Evolutionary conservation across 345 rosid genomes (phyloP).

Genomic region (Camelina neglecta): DNA sequence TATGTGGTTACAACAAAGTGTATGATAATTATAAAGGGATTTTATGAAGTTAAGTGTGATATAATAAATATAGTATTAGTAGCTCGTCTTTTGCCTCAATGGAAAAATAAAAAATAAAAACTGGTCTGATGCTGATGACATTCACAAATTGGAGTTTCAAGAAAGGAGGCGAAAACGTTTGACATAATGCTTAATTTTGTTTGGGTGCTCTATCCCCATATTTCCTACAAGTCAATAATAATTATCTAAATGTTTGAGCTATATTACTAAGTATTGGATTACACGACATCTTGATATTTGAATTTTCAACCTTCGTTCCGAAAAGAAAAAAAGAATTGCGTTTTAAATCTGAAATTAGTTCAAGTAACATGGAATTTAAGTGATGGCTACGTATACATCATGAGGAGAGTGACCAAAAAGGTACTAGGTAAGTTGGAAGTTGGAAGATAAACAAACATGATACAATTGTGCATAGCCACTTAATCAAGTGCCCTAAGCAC

Average conservation of each 20-base stretch:
- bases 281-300: slow-evolving; percentile 27
- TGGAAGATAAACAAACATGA: slow-evolving; percentile 25
- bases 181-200: slow-evolving; percentile 18
- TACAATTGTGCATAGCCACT: slow-evolving; percentile 37
- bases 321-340: background rate
- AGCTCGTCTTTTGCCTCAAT: background rate
- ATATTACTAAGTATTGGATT: slow-evolving; percentile 16
- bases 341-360: slow-evolving; percentile 3
- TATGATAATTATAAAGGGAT: background rate
- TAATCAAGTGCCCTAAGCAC: slow-evolving; percentile 44
- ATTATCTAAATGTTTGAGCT: background rate
- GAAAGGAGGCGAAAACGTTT: slow-evolving; percentile 20
- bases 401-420: slow-evolving; percentile 39
- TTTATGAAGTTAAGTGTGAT: background rate
- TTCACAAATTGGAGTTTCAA: slow-evolving; percentile 20
- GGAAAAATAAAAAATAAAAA: background rate
- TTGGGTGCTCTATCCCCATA: slow-evolving; percentile 8
- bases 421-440: slow-evolving; percentile 31
- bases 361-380: slow-evolving; percentile 25
- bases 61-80: background rate
- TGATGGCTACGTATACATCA: slow-evolving; percentile 45
- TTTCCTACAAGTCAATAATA: slow-evolving; percentile 28
- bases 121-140: slow-evolving; percentile 12
- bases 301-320: background rate
- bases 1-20: background rate